Percentiles rank a stretch among this genome's conserved stretches.
Evolutionary conservation across 2,329 filamentous ascomycete species (phyloP).

Genomic region (Colletotrichum trifolii): DNA sequence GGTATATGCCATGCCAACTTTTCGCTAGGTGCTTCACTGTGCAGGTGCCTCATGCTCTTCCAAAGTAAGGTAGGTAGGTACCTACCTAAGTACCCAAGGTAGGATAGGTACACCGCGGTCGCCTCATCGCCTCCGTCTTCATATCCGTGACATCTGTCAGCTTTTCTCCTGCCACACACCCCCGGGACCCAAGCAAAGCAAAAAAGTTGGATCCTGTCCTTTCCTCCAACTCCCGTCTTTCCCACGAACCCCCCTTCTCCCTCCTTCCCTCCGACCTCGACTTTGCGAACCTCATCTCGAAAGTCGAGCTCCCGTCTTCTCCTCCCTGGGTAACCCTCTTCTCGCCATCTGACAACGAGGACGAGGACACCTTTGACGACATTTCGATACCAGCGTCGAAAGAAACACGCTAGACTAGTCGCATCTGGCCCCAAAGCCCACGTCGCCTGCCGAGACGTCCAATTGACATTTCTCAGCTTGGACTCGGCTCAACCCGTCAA

Average conservation of each 20-base stretch:
- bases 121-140: background rate
- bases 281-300: constrained; percentile 12
- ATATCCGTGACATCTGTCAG: constrained; percentile 35
- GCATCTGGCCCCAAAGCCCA: constrained; percentile 20
- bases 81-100: no score
- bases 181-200: background rate
- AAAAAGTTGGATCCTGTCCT: constrained; percentile 29
- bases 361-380: constrained; percentile 1
- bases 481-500: constrained; percentile 23
- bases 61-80: no score
- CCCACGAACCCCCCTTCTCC: constrained; percentile 20
- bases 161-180: constrained; percentile 27
- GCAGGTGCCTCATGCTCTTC: no score
- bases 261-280: constrained; percentile 5
- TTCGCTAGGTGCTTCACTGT: no score
- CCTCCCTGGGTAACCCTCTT: background rate
- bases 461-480: constrained; percentile 9
- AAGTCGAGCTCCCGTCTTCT: constrained; percentile 9
- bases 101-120: no score
- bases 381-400: constrained; percentile 17
- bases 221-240: constrained; percentile 21
- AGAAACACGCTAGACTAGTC: background rate
- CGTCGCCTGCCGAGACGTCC: constrained; percentile 32
- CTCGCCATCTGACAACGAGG: constrained; percentile 20
- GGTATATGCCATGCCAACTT: no score